Evolutionary conservation across 805 yeast species (phyloP).

Genomic region (Candida verbasci): DNA sequence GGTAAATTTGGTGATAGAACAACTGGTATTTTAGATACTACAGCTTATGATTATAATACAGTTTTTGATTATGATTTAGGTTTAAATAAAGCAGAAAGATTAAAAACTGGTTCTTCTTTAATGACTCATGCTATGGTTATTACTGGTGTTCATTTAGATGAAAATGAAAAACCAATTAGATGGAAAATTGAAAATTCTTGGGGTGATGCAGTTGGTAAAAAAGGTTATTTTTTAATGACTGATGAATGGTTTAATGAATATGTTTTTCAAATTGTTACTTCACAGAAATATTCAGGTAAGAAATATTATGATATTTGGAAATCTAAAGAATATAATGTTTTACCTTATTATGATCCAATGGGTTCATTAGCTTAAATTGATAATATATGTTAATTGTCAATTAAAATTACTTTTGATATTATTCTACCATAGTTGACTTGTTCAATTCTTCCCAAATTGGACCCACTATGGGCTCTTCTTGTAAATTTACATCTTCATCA

Average conservation of each 20-base stretch:
- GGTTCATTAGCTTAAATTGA: conserved; percentile 35
- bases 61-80: conserved; percentile 49
- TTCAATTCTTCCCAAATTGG: too few species aligned
- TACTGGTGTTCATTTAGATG: conserved; percentile 73
- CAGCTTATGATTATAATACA: conserved; percentile 62
- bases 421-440: too few species aligned
- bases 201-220: conserved; percentile 38
- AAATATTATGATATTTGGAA: conserved; percentile 33
- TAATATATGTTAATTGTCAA: not conserved
- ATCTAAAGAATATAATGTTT: conserved; percentile 23
- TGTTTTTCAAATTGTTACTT: conserved; percentile 39
- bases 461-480: too few species aligned
- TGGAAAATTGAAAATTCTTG: conserved; percentile 45
- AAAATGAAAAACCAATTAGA: conserved; percentile 33
- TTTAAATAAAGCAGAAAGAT: conserved; percentile 62
- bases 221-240: conserved; percentile 41
- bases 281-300: conserved; percentile 32
- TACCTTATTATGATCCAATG: conserved; percentile 42
- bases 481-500: too few species aligned
- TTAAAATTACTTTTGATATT: too few species aligned
- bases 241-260: conserved; percentile 42
- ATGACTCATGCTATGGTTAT: conserved; percentile 93
- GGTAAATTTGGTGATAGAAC: conserved; percentile 65
- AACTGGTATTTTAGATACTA: conserved; percentile 69
- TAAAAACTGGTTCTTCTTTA: conserved; percentile 62